Evolutionary conservation across 2,329 filamentous ascomycete genomes (phyloP).

Genomic region (Aspergillus sp.): DNA sequence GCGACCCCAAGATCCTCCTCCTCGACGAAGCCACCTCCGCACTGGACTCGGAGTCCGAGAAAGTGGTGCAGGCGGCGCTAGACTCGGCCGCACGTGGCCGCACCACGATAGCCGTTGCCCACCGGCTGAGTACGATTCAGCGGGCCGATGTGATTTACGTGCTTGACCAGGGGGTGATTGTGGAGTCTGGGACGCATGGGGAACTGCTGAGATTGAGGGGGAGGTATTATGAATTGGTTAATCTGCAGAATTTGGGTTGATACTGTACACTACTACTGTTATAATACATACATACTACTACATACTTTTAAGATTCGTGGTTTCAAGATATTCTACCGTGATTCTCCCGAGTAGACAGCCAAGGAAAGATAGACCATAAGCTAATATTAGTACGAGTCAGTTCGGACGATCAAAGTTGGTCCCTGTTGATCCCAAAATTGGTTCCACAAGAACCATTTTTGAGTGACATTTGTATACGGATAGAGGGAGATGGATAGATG

Average conservation of each 20-base stretch:
- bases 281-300: no score
- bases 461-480: no score
- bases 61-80: slow-evolving; percentile 60
- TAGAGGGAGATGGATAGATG: no score
- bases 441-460: no score
- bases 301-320: no score
- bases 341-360: no score
- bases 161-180: slow-evolving; percentile 76
- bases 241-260: slow-evolving; percentile 64
- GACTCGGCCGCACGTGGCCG: slow-evolving; percentile 75
- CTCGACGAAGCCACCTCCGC: slow-evolving; percentile 38
- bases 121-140: slow-evolving; percentile 83
- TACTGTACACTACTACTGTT: neutral
- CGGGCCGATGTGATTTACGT: slow-evolving; percentile 91
- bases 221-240: slow-evolving; percentile 70
- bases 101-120: slow-evolving; percentile 87
- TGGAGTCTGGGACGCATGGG: slow-evolving; percentile 73
- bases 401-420: no score
- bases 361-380: no score
- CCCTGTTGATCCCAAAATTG: no score
- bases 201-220: slow-evolving; percentile 65
- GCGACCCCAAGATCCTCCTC: slow-evolving; percentile 27
- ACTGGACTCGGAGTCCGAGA: slow-evolving; percentile 40
- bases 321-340: no score
- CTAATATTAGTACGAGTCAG: no score